Conservation (phyloP, 2,329 filamentous ascomycete species). For the Stagonosporopsis vannaccii region DNA sequence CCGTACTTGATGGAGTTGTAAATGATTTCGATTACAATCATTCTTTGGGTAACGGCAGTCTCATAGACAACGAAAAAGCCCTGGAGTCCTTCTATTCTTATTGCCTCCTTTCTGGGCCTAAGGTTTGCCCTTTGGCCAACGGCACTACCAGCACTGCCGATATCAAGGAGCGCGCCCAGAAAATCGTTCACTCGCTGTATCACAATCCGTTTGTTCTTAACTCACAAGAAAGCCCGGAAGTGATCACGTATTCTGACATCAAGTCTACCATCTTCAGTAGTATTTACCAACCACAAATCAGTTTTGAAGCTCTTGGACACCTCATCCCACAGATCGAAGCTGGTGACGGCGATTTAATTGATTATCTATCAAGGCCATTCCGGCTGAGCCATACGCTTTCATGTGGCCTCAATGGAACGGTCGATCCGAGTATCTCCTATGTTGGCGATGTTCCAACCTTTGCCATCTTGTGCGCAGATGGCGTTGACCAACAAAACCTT, state of each 20-base stretch:
- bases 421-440: constrained; percentile 2
- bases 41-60: constrained; percentile 50
- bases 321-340: constrained; percentile 47
- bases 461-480: constrained; percentile 53
- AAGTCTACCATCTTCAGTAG: constrained; percentile 46
- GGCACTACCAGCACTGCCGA: constrained; percentile 37
- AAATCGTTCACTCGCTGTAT: constrained; percentile 48
- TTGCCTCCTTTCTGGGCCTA: constrained; percentile 52
- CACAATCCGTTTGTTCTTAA: constrained; percentile 52
- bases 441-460: constrained; percentile 17
- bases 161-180: constrained; percentile 44
- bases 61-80: constrained; percentile 55
- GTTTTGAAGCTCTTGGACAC: constrained; percentile 46
- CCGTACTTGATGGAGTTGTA: constrained; percentile 57
- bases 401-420: constrained; percentile 36
- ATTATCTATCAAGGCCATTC: constrained; percentile 21
- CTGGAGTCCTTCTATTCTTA: constrained; percentile 55
- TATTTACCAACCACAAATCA: constrained; percentile 46
- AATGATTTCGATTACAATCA: constrained; percentile 47
- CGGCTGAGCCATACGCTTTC: constrained; percentile 34
- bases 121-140: constrained; percentile 50
- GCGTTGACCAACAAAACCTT: constrained; percentile 40
- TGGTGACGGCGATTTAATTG: constrained; percentile 30
- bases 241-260: constrained; percentile 53
- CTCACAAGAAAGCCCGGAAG: constrained; percentile 34